A percentile compares a stretch with the other conserved stretches of the same genome.
Evolutionary conservation across 768 basidiomycete species (phyloP).

Genomic region (Pisolithus orientalis): DNA sequence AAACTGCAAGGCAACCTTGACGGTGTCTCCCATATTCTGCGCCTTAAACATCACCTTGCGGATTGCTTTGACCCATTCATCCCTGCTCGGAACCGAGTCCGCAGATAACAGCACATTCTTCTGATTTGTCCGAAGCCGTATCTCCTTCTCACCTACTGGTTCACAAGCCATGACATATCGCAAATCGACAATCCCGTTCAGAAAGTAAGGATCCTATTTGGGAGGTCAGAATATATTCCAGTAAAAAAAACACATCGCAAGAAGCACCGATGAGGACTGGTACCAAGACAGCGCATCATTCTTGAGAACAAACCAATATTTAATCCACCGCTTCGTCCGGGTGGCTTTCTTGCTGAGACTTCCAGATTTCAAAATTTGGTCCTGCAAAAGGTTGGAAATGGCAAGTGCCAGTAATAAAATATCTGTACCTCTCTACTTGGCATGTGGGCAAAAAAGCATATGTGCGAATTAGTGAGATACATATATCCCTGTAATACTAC

Average conservation of each 20-base stretch:
- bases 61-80: conserved; percentile 96
- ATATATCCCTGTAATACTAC: conserved; percentile 94
- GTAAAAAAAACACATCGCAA: conserved; percentile 10
- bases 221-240: conserved; percentile 3
- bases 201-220: conserved; percentile 90
- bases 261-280: conserved; percentile 76
- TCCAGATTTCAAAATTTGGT: conserved; percentile 90
- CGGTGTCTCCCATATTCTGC: conserved; percentile 93
- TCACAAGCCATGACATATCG: conserved; percentile 93
- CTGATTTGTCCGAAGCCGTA: conserved; percentile 80
- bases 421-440: conserved; percentile 72
- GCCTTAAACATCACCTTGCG: conserved; percentile 92
- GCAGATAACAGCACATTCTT: conserved; percentile 66
- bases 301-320: conserved; percentile 95
- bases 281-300: conserved; percentile 97
- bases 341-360: conserved; percentile 82
- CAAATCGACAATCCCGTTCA: conserved; percentile 91
- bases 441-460: conserved; percentile 97
- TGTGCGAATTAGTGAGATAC: conserved; percentile 87
- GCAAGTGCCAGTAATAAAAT: neutral
- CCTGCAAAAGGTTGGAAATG: conserved; percentile 39
- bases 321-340: conserved; percentile 86
- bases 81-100: conserved; percentile 76
- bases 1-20: conserved; percentile 54
- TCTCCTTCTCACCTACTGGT: conserved; percentile 64